Evolutionary conservation across 768 basidiomycete species (phyloP).

Genomic region (Tricholoma sp.): DNA sequence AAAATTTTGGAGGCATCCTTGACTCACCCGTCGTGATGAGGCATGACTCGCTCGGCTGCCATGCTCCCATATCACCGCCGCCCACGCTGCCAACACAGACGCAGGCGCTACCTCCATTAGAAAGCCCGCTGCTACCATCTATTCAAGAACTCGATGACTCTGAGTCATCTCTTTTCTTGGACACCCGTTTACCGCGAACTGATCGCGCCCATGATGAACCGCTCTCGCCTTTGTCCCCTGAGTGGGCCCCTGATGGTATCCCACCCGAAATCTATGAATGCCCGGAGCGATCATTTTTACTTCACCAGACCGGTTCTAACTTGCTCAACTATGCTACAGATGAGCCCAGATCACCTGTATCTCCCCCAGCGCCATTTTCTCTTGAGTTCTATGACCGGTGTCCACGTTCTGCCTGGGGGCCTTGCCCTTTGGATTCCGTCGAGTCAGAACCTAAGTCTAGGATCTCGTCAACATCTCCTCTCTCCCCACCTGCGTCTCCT

Average conservation of each 20-base stretch:
- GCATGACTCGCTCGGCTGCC: constrained; percentile 21
- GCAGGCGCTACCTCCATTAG: constrained; percentile 30
- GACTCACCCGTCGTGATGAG: constrained; percentile 30
- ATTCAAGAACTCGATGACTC: constrained; percentile 10
- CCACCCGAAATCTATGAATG: constrained; percentile 4
- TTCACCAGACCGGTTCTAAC: background rate
- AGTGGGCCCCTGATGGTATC: constrained; percentile 11
- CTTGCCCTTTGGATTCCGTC: background rate
- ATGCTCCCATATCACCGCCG: constrained; percentile 35
- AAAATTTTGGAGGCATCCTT: constrained; percentile 21
- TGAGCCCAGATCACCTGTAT: background rate
- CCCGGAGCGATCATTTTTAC: background rate
- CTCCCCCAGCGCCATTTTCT: constrained; percentile 4
- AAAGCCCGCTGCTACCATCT: constrained; percentile 16
- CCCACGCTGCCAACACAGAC: constrained; percentile 34
- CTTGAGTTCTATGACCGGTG: constrained; percentile 10
- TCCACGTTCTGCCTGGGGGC: background rate
- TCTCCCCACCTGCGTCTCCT: constrained; percentile 11
- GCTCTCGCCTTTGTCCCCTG: constrained; percentile 14
- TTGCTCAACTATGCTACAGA: background rate
- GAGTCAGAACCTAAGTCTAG: constrained; percentile 12
- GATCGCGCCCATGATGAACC: background rate
- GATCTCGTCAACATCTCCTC: constrained; percentile 20
- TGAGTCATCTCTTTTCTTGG: constrained; percentile 3
- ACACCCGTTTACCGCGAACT: constrained; percentile 1